Percentiles rank a stretch among this genome's conserved stretches.
These are phyloP conservation scores for Vitis amurensis DNA, from an alignment of 164 flowering plant species.

Conservation along the genomic window DNA sequence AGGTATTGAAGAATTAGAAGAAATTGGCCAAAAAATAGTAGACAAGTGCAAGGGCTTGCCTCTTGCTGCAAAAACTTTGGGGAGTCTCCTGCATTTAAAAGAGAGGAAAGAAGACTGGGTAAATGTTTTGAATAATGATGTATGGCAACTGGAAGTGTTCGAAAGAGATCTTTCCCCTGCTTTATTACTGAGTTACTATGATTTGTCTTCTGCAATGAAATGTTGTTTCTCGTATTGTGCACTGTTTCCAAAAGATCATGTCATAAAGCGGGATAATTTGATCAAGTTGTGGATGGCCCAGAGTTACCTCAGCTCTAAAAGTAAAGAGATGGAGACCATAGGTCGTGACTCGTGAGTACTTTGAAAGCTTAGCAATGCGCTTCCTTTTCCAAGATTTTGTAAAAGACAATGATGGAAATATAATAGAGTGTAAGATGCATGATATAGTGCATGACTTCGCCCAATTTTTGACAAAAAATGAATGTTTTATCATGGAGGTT, in stretches of 20 bases:
- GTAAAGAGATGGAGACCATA: neutral
- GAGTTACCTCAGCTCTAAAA: neutral
- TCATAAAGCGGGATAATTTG: neutral
- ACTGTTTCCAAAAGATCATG: neutral
- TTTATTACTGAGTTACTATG: too few relatives aligned
- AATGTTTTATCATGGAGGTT: too few relatives aligned
- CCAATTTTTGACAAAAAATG: too few relatives aligned
- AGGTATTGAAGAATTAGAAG: too few relatives aligned
- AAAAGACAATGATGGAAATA: too few relatives aligned
- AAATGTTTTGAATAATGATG: neutral
- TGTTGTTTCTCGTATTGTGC: conserved; percentile 4
- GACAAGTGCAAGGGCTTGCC: too few relatives aligned
- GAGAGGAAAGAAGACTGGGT: neutral
- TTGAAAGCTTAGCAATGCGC: neutral
- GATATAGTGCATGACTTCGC: too few relatives aligned
- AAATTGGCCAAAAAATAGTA: too few relatives aligned
- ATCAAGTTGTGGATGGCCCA: neutral
- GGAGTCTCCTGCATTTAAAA: too few relatives aligned
- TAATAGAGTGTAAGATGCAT: too few relatives aligned
- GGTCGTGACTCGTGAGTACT: neutral
- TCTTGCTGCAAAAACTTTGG: too few relatives aligned
- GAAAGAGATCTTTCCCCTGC: neutral
- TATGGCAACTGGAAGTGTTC: neutral
- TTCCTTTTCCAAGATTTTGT: neutral
- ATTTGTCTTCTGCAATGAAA: neutral